Base-by-base conservation (phyloP, 441 rosid species). In the Eutrema salsugineum region DNA sequence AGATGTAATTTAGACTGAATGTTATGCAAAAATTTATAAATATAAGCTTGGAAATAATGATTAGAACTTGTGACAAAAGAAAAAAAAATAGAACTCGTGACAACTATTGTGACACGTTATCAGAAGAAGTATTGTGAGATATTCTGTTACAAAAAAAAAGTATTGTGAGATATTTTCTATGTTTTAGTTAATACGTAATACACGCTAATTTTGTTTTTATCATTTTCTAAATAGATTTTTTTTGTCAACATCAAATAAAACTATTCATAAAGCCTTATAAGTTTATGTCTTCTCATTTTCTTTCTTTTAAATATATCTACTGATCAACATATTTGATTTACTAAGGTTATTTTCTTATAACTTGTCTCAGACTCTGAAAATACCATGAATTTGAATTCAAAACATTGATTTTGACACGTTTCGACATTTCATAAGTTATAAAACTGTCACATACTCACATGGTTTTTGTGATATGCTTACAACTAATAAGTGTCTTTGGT, bases 1-100 rank as follows among this genome's bases (percentile, higher is more conserved):
- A 63, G 72, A 68, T 68, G 56, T 55, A 19, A 14, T 68, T 19
- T 57, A 35, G 36, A 36, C 1, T 68, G 47, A 68, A 56, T 20
- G 14, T 44, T 68, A 9, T 68, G 55, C 5, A n/a, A n/a, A n/a
- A n/a, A n/a, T n/a, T n/a, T n/a, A n/a, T n/a, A n/a, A n/a, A n/a
- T n/a, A n/a, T n/a, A n/a, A n/a, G n/a, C n/a, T n/a, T n/a, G 51
- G 27, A 15, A 27, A 42, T 27, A 43, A 43, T 15, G 8, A 58
- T 12, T 38, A 56, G 11, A 32, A 32, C 6, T 39, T 4, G 27
- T 39, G 5, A 11, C 11, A 10, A 38, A 11, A 20, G 9, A 27
- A 42, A 27, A 42, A 42, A 9, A 4, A 58, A 6, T 38, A 56
- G 32, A 28, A 5, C 5, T 28, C 5, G n/a, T 39, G 11, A 11